Conservation (phyloP, 441 rosid species). For the Codiaeum variegatum region DNA sequence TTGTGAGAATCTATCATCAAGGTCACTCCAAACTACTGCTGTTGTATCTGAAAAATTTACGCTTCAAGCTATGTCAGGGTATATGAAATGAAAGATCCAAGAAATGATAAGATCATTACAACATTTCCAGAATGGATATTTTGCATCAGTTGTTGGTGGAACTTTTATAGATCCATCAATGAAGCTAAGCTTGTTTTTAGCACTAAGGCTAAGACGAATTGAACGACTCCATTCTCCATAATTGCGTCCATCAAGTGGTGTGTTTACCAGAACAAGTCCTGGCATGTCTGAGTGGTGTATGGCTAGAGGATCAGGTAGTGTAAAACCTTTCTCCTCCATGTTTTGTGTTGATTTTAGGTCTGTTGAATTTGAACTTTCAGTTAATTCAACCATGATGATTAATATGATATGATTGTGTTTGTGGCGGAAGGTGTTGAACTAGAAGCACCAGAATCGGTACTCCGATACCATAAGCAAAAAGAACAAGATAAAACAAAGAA, state of each 20-base stretch:
- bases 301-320: neutral
- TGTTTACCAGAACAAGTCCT: neutral
- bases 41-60: neutral
- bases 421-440: conserved; percentile 2
- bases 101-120: conserved; percentile 9
- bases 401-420: neutral
- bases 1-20: conserved; percentile 7
- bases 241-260: neutral
- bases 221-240: neutral
- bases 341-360: neutral
- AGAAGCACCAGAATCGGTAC: neutral
- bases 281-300: neutral
- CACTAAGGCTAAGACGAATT: neutral
- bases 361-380: neutral
- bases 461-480: conserved; percentile 8
- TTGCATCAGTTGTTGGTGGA: neutral
- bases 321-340: neutral
- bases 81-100: neutral
- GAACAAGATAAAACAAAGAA: too few species aligned
- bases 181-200: neutral
- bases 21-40: neutral
- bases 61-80: neutral
- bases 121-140: neutral
- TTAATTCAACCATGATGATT: neutral
- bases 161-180: neutral